phyloP scores from a whole-genome alignment of 2,329 filamentous ascomycete species.

The Trichoderma simmonsii region DNA sequence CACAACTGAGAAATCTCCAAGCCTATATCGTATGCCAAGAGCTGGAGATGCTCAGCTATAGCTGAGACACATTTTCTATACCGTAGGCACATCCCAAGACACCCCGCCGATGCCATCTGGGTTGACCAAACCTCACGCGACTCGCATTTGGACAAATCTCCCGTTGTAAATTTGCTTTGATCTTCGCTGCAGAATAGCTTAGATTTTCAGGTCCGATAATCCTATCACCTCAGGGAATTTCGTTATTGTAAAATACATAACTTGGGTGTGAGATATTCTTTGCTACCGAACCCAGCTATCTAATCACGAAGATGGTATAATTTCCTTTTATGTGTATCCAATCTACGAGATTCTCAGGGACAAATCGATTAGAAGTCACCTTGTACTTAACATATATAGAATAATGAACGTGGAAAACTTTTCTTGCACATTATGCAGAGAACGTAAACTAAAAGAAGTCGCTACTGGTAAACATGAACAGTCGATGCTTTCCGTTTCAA shows the following conservation, averaged over 20 bases:
- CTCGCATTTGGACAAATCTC: not conserved
- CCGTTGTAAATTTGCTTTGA: not conserved
- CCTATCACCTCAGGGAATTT: not conserved
- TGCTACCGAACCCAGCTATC: not conserved
- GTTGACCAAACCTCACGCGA: not conserved
- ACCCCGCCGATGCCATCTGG: not conserved
- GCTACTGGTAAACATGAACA: too few species aligned
- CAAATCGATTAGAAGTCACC: not conserved
- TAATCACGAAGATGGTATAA: not conserved
- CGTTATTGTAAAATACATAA: too few species aligned
- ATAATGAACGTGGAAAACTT: not conserved
- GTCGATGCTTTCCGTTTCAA: too few species aligned
- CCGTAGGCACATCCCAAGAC: not conserved
- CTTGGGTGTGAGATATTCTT: not conserved
- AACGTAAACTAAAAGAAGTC: too few species aligned
- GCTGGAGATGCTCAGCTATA: not conserved
- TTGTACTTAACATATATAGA: not conserved
- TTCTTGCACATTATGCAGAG: not conserved
- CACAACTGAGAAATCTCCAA: not conserved
- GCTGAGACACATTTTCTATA: not conserved
- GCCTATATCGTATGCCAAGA: not conserved
- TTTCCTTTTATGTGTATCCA: not conserved
- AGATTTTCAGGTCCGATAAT: not conserved
- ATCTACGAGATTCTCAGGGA: not conserved
- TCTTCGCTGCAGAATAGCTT: not conserved